phyloP scores from a whole-genome alignment of 306 rosid species.

The Rosa rugosa region DNA sequence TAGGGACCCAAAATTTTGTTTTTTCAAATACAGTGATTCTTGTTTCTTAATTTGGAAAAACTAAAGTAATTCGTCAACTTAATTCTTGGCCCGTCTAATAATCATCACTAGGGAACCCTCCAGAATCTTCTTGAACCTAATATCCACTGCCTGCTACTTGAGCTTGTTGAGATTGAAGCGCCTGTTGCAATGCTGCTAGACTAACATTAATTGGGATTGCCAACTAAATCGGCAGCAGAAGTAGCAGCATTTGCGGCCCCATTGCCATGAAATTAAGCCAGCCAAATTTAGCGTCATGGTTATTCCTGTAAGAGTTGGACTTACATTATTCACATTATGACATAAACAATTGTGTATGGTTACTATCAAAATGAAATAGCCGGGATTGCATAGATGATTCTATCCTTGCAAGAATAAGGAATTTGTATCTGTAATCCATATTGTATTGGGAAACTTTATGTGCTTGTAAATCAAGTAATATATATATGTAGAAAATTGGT shows the following conservation, averaged over 20 bases:
- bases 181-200: slow-evolving; percentile 30
- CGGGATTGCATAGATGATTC: too few relatives aligned
- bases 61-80: background rate
- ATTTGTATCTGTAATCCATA: too few relatives aligned
- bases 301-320: background rate
- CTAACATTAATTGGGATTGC: slow-evolving; percentile 36
- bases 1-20: background rate
- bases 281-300: slow-evolving; percentile 74
- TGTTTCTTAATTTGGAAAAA: background rate
- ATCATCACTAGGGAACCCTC: slow-evolving; percentile 43
- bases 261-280: slow-evolving; percentile 68
- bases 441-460: too few relatives aligned
- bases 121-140: slow-evolving; percentile 24
- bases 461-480: too few relatives aligned
- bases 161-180: slow-evolving; percentile 45
- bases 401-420: too few relatives aligned
- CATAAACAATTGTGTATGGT: too few relatives aligned
- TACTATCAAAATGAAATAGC: too few relatives aligned
- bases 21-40: slow-evolving; percentile 15
- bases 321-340: too few relatives aligned
- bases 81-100: slow-evolving; percentile 33
- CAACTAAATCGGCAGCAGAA: slow-evolving; percentile 40
- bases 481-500: too few relatives aligned
- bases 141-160: slow-evolving; percentile 16
- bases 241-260: slow-evolving; percentile 19